Conservation (phyloP, 2,329 filamentous ascomycete genomes). For the Magnaporthiopsis rhizophila region DNA sequence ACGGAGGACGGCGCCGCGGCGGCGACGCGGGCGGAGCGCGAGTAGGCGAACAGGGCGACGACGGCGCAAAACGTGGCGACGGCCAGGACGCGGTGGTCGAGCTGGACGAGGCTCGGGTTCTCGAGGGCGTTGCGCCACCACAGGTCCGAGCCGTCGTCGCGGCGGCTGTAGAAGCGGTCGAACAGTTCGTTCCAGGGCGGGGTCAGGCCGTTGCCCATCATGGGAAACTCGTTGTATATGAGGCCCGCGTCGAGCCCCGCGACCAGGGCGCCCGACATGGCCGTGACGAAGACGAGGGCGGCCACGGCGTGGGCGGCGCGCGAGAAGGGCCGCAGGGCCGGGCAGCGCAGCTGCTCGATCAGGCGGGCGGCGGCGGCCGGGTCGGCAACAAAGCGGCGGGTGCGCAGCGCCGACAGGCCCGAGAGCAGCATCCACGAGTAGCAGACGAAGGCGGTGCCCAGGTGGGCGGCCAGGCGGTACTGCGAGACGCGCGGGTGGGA, state of each 20-base stretch:
- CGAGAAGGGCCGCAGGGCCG: constrained; percentile 65
- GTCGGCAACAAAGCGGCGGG: constrained; percentile 61
- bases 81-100: constrained; percentile 90
- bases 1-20: constrained; percentile 54
- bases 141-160: constrained; percentile 69
- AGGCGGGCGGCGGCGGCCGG: constrained; percentile 54
- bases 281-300: constrained; percentile 75
- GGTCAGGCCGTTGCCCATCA: constrained; percentile 78
- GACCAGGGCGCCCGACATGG: constrained; percentile 88
- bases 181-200: constrained; percentile 80
- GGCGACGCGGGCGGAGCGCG: constrained; percentile 54
- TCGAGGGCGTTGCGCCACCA: constrained; percentile 98
- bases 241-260: constrained; percentile 92
- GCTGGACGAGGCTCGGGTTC: constrained; percentile 90
- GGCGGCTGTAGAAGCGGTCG: constrained; percentile 76
- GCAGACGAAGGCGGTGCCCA: constrained; percentile 84
- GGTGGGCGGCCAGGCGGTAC: constrained; percentile 83
- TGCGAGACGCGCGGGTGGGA: constrained; percentile 89
- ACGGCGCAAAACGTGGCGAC: constrained; percentile 81
- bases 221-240: constrained; percentile 98
- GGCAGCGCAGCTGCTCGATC: constrained; percentile 54
- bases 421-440: constrained; percentile 93
- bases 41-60: constrained; percentile 72
- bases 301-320: constrained; percentile 63
- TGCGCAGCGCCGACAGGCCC: constrained; percentile 75